Conservation (phyloP, 1,284 basidiomycete genomes). For the Paramarasmius palmivorus region DNA sequence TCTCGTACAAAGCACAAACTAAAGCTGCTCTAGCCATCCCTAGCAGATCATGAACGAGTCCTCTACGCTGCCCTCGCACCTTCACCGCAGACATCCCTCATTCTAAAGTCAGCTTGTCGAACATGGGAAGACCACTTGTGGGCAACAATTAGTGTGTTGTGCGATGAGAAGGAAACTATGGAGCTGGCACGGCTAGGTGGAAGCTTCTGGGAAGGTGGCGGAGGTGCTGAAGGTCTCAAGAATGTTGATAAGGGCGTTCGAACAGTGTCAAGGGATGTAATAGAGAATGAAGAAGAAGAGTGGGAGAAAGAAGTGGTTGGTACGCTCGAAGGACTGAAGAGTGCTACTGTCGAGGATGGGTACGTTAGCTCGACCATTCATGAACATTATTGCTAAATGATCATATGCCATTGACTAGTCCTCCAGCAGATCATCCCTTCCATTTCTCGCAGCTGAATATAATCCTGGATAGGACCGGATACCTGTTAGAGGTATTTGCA, state of each 20-base stretch:
- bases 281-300: conserved; percentile 53
- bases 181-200: conserved; percentile 58
- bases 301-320: conserved; percentile 63
- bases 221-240: conserved; percentile 27
- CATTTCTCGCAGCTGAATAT: conserved; percentile 86
- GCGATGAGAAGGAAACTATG: conserved; percentile 77
- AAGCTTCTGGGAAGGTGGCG: conserved; percentile 65
- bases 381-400: background rate
- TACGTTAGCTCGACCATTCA: conserved; percentile 28
- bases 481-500: conserved; percentile 76
- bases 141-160: conserved; percentile 85
- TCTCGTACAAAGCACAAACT: too few species aligned
- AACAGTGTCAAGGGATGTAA: conserved; percentile 29
- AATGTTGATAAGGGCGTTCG: conserved; percentile 35
- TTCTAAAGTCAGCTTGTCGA: conserved; percentile 78
- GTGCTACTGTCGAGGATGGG: conserved; percentile 61
- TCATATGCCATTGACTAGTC: conserved; percentile 36
- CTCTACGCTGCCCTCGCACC: conserved; percentile 90
- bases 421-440: conserved; percentile 79
- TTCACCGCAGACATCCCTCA: conserved; percentile 68
- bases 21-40: conserved; percentile 52
- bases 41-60: conserved; percentile 78
- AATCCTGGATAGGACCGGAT: conserved; percentile 73
- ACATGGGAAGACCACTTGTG: conserved; percentile 96
- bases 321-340: conserved; percentile 53